Percentiles rank a stretch among this genome's conserved stretches.
phyloP scores from a whole-genome alignment of 2,329 filamentous ascomycete species.

The Colletotrichum kahawae region DNA sequence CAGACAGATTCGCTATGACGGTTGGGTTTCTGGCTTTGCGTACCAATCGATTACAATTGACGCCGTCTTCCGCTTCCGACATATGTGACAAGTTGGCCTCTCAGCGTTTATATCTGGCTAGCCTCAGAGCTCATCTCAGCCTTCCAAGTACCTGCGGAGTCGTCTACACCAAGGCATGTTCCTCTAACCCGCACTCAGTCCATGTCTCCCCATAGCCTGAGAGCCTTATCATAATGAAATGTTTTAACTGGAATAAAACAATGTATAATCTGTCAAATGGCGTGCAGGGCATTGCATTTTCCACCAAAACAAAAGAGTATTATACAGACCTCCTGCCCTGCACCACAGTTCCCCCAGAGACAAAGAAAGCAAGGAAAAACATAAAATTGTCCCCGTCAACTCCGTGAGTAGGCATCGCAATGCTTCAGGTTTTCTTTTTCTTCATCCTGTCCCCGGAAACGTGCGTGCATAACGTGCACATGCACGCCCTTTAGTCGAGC shows the following conservation, averaged over 20 bases:
- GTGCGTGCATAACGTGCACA: not conserved
- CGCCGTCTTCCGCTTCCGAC: not conserved
- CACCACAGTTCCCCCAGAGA: not conserved
- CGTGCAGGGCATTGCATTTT: not conserved
- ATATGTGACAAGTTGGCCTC: not conserved
- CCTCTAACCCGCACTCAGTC: not conserved
- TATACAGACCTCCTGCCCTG: slow-evolving; percentile 19
- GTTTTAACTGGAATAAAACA: not conserved
- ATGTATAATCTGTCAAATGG: slow-evolving; percentile 17
- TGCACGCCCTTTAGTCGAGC: not conserved
- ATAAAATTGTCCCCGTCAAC: slow-evolving; percentile 18
- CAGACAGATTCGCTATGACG: not conserved
- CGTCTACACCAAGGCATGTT: not conserved
- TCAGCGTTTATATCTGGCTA: no score
- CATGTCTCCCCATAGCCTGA: not conserved
- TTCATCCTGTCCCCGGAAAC: not conserved
- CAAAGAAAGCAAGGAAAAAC: slow-evolving; percentile 4
- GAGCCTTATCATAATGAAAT: not conserved
- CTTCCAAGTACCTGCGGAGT: no score
- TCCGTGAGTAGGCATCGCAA: slow-evolving; percentile 19
- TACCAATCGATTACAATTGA: not conserved
- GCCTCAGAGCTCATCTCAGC: no score
- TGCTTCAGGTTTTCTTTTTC: slow-evolving; percentile 9
- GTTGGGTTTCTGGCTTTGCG: not conserved
- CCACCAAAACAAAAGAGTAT: slow-evolving; percentile 9